phyloP scores from a whole-genome alignment of 129 eudicot species.

The Pittosporum tobira region DNA sequence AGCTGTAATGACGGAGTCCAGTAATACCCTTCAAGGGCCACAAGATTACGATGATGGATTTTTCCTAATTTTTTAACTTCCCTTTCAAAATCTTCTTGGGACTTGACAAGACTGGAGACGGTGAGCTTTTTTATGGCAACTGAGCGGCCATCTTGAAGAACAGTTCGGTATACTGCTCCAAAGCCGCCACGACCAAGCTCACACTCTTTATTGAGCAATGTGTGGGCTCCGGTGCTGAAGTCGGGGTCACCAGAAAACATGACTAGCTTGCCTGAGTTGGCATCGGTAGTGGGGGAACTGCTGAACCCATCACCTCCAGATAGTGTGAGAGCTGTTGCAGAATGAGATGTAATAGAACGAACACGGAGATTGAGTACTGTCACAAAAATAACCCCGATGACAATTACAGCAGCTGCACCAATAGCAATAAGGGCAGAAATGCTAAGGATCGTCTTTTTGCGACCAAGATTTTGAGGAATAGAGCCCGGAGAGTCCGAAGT shows the following conservation, averaged over 20 bases:
- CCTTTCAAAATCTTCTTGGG: conserved; percentile 87
- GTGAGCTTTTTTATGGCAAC: conserved; percentile 93
- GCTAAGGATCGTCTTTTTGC: conserved; percentile 65
- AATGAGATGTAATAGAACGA: conserved; percentile 45
- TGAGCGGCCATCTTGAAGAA: conserved; percentile 68
- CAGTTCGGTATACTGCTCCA: conserved; percentile 85
- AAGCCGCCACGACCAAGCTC: conserved; percentile 99
- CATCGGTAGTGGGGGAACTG: conserved; percentile 58
- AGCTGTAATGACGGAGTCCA: conserved; percentile 96
- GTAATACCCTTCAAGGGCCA: conserved; percentile 79
- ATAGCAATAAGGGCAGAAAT: conserved; percentile 88
- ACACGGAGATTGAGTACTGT: conserved; percentile 85
- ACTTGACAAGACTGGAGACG: conserved; percentile 82
- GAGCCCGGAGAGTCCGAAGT: conserved; percentile 49
- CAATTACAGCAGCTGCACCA: conserved; percentile 82
- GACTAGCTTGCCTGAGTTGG: conserved; percentile 86
- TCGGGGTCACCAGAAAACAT: conserved; percentile 92
- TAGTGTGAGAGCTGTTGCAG: conserved; percentile 55
- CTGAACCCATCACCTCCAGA: conserved; percentile 74
- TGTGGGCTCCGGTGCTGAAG: conserved; percentile 79
- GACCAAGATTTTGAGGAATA: conserved; percentile 38
- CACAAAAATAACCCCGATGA: conserved; percentile 72
- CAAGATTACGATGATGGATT: conserved; percentile 69
- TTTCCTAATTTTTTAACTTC: conserved; percentile 78
- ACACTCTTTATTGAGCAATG: conserved; percentile 83